Evolutionary conservation across 2,329 filamentous ascomycete species (phyloP).

Genomic region (Madurella mycetomatis): DNA sequence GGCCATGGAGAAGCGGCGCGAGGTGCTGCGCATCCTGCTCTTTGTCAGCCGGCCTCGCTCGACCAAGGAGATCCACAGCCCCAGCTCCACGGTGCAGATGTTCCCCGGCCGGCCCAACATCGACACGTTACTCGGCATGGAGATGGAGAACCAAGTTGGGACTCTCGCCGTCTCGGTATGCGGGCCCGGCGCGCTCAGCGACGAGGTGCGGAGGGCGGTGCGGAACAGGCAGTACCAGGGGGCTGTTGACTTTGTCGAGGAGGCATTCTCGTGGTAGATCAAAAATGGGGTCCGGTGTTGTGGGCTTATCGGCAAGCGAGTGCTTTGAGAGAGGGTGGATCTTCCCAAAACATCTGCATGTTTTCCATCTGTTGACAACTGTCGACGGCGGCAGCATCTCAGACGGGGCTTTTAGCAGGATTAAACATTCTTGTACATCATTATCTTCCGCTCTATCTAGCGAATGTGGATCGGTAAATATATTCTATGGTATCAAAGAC

Average conservation of each 20-base stretch:
- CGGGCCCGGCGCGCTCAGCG: slow-evolving; percentile 67
- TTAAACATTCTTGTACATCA: slow-evolving; percentile 13
- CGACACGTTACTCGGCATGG: slow-evolving; percentile 64
- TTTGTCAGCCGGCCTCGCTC: slow-evolving; percentile 72
- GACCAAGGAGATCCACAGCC: slow-evolving; percentile 76
- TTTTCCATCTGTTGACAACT: not conserved
- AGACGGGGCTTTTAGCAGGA: not conserved
- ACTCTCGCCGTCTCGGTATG: slow-evolving; percentile 72
- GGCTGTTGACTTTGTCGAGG: slow-evolving; percentile 73
- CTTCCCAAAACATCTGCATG: not conserved
- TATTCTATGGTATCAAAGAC: not conserved
- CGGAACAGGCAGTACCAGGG: slow-evolving; percentile 59
- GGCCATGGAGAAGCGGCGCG: slow-evolving; percentile 67
- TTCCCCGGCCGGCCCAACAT: slow-evolving; percentile 76
- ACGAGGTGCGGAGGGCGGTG: slow-evolving; percentile 67
- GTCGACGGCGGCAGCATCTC: not conserved
- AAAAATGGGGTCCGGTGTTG: not conserved
- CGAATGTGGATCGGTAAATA: slow-evolving; percentile 11
- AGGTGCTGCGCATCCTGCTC: slow-evolving; percentile 70
- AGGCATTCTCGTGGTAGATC: slow-evolving; percentile 62
- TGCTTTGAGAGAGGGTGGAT: not conserved
- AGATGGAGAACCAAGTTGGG: slow-evolving; percentile 70
- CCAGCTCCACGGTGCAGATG: slow-evolving; percentile 75
- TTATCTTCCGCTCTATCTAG: slow-evolving; percentile 1
- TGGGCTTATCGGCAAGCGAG: not conserved